Evolutionary conservation across 768 basidiomycete species (phyloP).

Genomic region (Tylopilus balloui): DNA sequence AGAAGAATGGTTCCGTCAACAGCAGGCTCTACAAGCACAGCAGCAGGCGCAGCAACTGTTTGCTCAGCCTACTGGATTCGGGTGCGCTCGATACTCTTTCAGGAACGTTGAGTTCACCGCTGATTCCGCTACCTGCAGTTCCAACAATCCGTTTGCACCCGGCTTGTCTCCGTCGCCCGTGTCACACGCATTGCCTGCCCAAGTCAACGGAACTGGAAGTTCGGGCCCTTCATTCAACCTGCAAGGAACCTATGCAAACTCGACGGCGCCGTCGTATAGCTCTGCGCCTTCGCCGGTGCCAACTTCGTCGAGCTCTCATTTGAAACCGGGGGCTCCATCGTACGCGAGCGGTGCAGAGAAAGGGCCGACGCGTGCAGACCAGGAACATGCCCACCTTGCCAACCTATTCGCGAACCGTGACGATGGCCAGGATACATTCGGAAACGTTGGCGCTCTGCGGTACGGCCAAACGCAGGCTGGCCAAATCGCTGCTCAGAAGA

Average conservation of each 20-base stretch:
- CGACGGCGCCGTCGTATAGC: constrained; percentile 28
- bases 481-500: constrained; percentile 41
- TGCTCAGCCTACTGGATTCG: constrained; percentile 70
- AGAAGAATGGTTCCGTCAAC: constrained; percentile 59
- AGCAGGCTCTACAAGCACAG: constrained; percentile 48
- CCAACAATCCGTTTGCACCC: constrained; percentile 93
- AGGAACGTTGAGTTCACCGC: constrained; percentile 3
- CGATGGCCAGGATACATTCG: constrained; percentile 94
- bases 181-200: constrained; percentile 33
- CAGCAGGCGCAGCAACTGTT: constrained; percentile 46
- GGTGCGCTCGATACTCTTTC: constrained; percentile 38
- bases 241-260: constrained; percentile 60
- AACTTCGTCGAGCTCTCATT: constrained; percentile 34
- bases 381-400: constrained; percentile 72
- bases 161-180: constrained; percentile 29
- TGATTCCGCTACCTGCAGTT: constrained; percentile 44
- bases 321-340: constrained; percentile 34
- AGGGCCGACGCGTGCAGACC: constrained; percentile 49
- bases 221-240: constrained; percentile 58
- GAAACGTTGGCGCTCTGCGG: constrained; percentile 78
- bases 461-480: constrained; percentile 61
- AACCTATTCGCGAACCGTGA: constrained; percentile 82
- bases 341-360: constrained; percentile 12
- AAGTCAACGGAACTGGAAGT: constrained; percentile 31
- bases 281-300: constrained; percentile 41